These are phyloP conservation scores for Conringia planisiliqua DNA, from an alignment of 345 rosid genomes.

Conservation along the genomic window DNA sequence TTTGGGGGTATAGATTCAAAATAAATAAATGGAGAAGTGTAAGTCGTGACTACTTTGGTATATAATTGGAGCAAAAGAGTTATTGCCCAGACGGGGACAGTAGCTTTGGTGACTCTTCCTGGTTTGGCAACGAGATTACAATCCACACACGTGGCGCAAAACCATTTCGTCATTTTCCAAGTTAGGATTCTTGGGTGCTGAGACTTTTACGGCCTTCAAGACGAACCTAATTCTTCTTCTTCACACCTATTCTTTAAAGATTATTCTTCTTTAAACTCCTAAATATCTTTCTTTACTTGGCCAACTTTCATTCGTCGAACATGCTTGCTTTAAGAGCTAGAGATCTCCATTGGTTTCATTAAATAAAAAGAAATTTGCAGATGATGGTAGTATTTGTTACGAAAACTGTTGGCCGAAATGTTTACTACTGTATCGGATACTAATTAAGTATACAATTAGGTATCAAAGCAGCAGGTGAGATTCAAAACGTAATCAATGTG, in stretches of 20 bases:
- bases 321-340: neutral
- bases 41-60: neutral
- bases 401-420: constrained; percentile 15
- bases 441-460: constrained; percentile 20
- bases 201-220: constrained; percentile 3
- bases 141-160: constrained; percentile 7
- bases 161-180: constrained; percentile 9
- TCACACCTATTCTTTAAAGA: neutral
- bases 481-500: constrained; percentile 14
- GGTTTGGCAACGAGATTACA: constrained; percentile 19
- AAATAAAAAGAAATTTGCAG: neutral
- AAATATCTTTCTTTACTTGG: neutral
- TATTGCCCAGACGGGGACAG: neutral
- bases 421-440: neutral
- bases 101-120: constrained; percentile 26
- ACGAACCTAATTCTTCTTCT: constrained; percentile 13
- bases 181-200: constrained; percentile 22
- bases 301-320: constrained; percentile 11
- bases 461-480: constrained; percentile 18
- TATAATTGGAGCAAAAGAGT: constrained; percentile 16
- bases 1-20: neutral
- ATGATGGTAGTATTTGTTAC: neutral
- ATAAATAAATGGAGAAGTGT: neutral
- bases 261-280: neutral
- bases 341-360: neutral